phyloP scores from a whole-genome alignment of 345 rosid species.

The Ailanthus altissimus region DNA sequence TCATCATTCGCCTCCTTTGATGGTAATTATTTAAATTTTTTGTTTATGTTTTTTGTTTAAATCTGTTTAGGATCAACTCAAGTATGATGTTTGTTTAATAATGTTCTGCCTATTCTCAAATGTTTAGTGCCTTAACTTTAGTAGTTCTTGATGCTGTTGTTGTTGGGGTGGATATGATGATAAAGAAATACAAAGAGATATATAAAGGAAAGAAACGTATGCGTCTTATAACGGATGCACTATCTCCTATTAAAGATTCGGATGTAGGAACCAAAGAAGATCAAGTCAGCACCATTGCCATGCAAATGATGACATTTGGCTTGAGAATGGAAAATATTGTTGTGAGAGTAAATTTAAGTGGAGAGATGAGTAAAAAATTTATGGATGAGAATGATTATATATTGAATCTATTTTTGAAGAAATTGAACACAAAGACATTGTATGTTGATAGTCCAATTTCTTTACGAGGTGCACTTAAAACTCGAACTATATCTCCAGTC shows the following conservation, averaged over 20 bases:
- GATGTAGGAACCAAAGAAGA: conserved; percentile 80
- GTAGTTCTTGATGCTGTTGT: conserved; percentile 88
- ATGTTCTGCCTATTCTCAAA: conserved; percentile 4
- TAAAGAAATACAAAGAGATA: conserved; percentile 61
- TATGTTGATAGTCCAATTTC: conserved; percentile 70
- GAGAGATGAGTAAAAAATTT: conserved; percentile 39
- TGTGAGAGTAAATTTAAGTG: conserved; percentile 44
- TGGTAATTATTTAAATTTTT: conserved; percentile 13
- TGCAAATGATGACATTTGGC: conserved; percentile 63
- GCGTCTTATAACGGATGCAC: conserved; percentile 77
- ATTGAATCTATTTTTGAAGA: conserved; percentile 62
- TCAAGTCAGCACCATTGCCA: conserved; percentile 70
- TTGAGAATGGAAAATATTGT: conserved; percentile 71
- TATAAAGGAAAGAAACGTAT: conserved; percentile 80
- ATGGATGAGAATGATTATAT: conserved; percentile 74
- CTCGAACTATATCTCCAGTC: conserved; percentile 71
- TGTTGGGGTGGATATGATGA: conserved; percentile 95
- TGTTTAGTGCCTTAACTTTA: conserved; percentile 51
- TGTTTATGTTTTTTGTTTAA: background rate
- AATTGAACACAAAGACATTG: conserved; percentile 53
- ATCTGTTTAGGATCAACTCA: background rate
- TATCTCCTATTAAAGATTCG: conserved; percentile 72
- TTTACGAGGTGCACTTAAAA: conserved; percentile 76
- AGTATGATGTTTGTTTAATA: background rate
- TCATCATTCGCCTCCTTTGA: background rate